phyloP scores from a whole-genome alignment of 192 early-diverging fungal species.

The Backusella tarrabulga region DNA sequence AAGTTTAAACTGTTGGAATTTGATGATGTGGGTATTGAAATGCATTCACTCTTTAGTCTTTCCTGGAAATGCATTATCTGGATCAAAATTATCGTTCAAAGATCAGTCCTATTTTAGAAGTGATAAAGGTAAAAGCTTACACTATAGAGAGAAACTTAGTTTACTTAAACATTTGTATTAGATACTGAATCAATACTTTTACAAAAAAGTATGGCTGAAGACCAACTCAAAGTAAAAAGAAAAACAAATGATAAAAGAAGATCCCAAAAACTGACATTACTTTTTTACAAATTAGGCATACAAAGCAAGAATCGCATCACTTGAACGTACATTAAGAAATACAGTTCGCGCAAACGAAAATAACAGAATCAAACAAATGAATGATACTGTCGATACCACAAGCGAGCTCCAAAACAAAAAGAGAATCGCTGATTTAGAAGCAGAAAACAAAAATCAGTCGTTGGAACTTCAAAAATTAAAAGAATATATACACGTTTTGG shows the following conservation, averaged over 20 bases:
- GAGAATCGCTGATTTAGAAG: not conserved
- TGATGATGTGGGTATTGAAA: not conserved
- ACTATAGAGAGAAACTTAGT: not conserved
- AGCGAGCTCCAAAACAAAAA: not conserved
- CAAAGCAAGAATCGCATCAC: slow-evolving; percentile 15
- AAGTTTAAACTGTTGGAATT: not conserved
- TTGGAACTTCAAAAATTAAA: slow-evolving; percentile 5
- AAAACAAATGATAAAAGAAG: not conserved
- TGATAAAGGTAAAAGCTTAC: not conserved
- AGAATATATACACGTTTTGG: not conserved
- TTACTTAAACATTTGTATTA: not conserved
- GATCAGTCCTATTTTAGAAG: not conserved
- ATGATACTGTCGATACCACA: not conserved
- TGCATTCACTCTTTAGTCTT: not conserved
- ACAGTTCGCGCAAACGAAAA: not conserved
- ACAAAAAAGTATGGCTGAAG: slow-evolving; percentile 15
- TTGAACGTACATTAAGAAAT: slow-evolving; percentile 1
- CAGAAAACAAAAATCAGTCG: not conserved
- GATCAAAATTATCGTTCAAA: not conserved
- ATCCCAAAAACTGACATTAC: not conserved
- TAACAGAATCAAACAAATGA: not conserved
- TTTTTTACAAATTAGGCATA: slow-evolving; percentile 7
- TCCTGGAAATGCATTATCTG: not conserved
- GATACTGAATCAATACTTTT: slow-evolving; percentile 5
- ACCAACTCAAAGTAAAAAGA: slow-evolving; percentile 16